phyloP scores from a whole-genome alignment of 2,329 filamentous ascomycete species.

The Cercospora sojina region DNA sequence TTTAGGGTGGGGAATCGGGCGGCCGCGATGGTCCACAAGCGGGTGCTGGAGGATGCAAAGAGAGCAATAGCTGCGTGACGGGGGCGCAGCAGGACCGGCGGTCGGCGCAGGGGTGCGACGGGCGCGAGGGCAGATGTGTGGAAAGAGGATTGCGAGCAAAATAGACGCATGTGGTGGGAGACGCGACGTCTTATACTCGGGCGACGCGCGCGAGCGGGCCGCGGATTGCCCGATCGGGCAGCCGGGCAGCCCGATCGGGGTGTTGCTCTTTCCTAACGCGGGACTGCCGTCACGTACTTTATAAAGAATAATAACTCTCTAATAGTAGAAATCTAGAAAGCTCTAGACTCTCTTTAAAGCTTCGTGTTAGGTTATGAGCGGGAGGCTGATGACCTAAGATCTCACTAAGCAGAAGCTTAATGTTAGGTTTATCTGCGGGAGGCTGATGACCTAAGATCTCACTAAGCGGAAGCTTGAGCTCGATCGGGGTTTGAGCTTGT shows the following conservation, averaged over 20 bases:
- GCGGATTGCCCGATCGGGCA: neutral
- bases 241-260: neutral
- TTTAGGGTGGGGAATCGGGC: neutral
- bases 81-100: neutral
- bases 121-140: neutral
- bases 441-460: too few species aligned
- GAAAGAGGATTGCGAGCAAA: slow-evolving; percentile 7
- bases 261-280: neutral
- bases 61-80: neutral
- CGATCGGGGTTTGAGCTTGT: too few species aligned
- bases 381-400: too few species aligned
- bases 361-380: too few species aligned
- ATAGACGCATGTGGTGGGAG: neutral
- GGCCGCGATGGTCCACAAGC: neutral
- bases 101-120: neutral
- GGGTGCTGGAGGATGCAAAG: neutral
- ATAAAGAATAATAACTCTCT: neutral
- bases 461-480: too few species aligned
- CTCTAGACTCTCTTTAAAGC: too few species aligned
- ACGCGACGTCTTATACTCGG: neutral
- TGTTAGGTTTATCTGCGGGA: too few species aligned
- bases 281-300: neutral
- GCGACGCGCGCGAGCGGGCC: neutral
- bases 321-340: too few species aligned
- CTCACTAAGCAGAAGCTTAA: too few species aligned